Base-by-base conservation (phyloP, 208 protist species). In the Acanthamoeba castellanii region DNA sequence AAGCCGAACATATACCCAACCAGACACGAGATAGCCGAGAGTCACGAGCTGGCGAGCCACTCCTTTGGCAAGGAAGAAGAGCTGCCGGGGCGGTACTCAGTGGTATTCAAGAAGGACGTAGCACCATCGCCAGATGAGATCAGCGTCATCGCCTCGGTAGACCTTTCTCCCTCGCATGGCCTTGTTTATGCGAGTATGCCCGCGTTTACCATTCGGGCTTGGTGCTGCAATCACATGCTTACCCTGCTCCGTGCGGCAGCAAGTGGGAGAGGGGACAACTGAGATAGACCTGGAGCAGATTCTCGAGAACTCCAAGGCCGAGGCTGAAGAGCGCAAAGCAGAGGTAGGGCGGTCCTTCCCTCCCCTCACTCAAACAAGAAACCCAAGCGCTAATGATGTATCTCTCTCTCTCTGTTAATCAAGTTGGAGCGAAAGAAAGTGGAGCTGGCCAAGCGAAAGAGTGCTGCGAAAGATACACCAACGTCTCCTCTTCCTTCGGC, bases 1-100 rank as follows among this genome's bases (percentile, higher is more conserved):
- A 47, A 0, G 42, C 42, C 42, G 1, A 47, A 47, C 6, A 47
- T 47, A 2, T 11, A 47, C 42, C 42, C 42, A 57, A 32, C 42
- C n/a, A 92, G 87, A 42, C 87, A 92, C n/a, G 87, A 92, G 64
- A 74, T 92, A 2, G 87, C 87, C 8, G 87, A 92, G 61, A 92
- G 61, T 9, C 52, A 92, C 45, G 87, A 92, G 47, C 87, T 92
- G 87, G 55, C 27, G 34, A 92, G 87, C 25, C 87, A 92, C 47
- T 68, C 87, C 18, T 92, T 92, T 50, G 87, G 87, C 32, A 88
- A 88, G 81, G 87, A 92, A 22, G 61, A 92, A 14, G 87, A 92
- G 22, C 27, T 37, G n/a, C 61, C 55, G n/a, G 61, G 64, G 8
- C 57, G 87, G 30, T 92, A 76, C 34, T 50, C 61, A 8, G 87